Base-by-base conservation (phyloP, 2,329 filamentous ascomycete genomes). In the Rasamsonia emersonii region DNA sequence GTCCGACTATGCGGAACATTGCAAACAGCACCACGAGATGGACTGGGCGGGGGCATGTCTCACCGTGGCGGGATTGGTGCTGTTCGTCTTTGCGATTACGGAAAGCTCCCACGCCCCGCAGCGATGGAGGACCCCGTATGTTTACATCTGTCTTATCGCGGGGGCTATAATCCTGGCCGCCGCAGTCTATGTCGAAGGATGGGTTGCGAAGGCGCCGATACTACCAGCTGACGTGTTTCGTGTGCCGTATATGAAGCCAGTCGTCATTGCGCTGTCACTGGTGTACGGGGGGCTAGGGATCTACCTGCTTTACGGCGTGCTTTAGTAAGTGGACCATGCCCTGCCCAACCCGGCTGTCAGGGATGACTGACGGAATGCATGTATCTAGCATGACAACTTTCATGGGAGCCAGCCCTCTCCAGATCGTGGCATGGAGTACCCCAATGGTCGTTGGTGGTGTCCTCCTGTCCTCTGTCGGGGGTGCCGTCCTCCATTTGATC, bases 21-120 rank as follows among this genome's bases (percentile, higher is more conserved):
- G 44, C 19, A 36, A 54, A 9, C 49, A 61, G 13, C 56, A 56
- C 1, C 56, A 72, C 14, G 61, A 62, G 18, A 86, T 86, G 79
- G 82, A 88, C 50, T 86, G 77, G 71, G 60, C 67, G 35, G 82
- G 82, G 0, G 59, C 71, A 2, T 49, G 55, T 2, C 70, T 78
- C 9, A 77, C 79, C 10, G 67, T 83, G 0, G 67, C 70, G 0
- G 82, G 79, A 0, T 55, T 86, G 9, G 66, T 82, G 2, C 65
- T 91, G 16, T 65, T 85, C 41, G 78, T 86, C 0, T 89, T 79
- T 45, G 79, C 82, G 0, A 71, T 91, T 31, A 86, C 82, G 0
- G 78, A 85, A 28, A 78, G 77, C 5, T 72, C 77, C 0, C 75
- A 84, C 51, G 80, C 80, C 0, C 71, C 77, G 0, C 51, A 75